Evolutionary conservation across 257 asterid species (phyloP).

Genomic region (Mentha longifolia): DNA sequence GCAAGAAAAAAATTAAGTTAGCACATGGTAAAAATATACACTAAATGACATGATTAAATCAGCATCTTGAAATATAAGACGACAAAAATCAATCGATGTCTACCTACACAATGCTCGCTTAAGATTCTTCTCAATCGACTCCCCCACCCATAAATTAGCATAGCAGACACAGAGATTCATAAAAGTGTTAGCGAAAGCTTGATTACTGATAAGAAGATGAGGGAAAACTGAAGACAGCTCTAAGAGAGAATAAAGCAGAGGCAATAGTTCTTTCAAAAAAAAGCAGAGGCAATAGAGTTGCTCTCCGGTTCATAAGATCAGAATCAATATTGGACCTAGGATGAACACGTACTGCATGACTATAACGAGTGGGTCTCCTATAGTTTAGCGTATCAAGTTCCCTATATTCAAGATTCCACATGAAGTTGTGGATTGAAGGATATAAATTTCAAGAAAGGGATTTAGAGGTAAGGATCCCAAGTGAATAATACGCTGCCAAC

Average conservation of each 20-base stretch:
- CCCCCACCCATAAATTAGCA: background rate
- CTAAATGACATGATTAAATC: background rate
- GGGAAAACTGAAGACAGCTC: background rate
- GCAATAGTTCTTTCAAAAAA: too few relatives aligned
- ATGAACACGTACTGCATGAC: background rate
- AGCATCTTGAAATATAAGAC: background rate
- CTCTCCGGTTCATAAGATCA: conserved; percentile 1
- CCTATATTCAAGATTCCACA: conserved; percentile 1
- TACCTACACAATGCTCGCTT: background rate
- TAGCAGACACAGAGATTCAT: background rate
- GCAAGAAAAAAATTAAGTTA: conserved; percentile 22
- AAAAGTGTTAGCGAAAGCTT: conserved; percentile 10
- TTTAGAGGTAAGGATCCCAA: background rate
- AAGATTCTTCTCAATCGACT: conserved; percentile 13
- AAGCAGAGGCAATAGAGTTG: conserved; percentile 17
- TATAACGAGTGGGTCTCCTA: background rate
- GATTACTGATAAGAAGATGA: conserved; percentile 19
- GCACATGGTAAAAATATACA: conserved; percentile 15
- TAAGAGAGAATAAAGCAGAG: conserved; percentile 21
- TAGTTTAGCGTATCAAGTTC: background rate
- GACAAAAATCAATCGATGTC: conserved; percentile 8
- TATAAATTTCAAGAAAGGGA: conserved; percentile 13
- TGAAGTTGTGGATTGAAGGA: background rate
- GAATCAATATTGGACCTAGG: background rate
- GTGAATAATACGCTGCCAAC: background rate